Evolutionary conservation across 169 alveolate species (phyloP), one percentile per base, ranked within the genome.

Genomic region (Sarcocystis neurona): DNA sequence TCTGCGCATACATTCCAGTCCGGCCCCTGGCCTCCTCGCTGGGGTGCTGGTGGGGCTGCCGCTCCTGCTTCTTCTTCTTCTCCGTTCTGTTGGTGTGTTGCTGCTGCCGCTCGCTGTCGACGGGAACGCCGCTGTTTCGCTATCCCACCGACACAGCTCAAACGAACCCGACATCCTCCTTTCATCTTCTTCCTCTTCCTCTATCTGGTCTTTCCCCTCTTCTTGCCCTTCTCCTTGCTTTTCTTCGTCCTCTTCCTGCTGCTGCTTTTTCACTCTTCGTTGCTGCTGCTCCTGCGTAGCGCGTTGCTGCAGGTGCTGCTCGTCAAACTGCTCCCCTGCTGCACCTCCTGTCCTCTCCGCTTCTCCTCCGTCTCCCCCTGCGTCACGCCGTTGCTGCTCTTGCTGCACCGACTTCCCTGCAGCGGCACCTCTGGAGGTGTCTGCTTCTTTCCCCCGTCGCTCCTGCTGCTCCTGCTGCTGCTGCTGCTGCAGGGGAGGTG

Each of bases 31-130:
- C n/a, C n/a, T n/a, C n/a, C n/a, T n/a, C n/a, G n/a, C n/a, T n/a
- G n/a, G n/a, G n/a, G n/a, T n/a, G n/a, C n/a, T n/a, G n/a, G n/a
- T n/a, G 39, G 47, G 8, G 23, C 79, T 30, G 46, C 30, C 47
- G 79, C 79, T 32, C 34, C 47, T 2, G n/a, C 77, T 63, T 63
- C 30, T 32, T 68, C 79, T 68, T 68, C 44, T 68, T 53, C 66
- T 53, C 30, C 66, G n/a, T n/a, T n/a, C n/a, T n/a, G n/a, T n/a
- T n/a, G n/a, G n/a, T n/a, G n/a, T n/a, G n/a, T n/a, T n/a, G n/a
- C n/a, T n/a, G n/a, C n/a, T n/a, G n/a, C n/a, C n/a, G n/a, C n/a
- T n/a, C n/a, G n/a, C n/a, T n/a, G n/a, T n/a, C n/a, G n/a, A n/a
- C n/a, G n/a, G n/a, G n/a, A n/a, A n/a, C n/a, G n/a, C n/a, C n/a